Base-by-base conservation (phyloP, 202 grass and related monocot genomes). In the Carex arenaria region DNA sequence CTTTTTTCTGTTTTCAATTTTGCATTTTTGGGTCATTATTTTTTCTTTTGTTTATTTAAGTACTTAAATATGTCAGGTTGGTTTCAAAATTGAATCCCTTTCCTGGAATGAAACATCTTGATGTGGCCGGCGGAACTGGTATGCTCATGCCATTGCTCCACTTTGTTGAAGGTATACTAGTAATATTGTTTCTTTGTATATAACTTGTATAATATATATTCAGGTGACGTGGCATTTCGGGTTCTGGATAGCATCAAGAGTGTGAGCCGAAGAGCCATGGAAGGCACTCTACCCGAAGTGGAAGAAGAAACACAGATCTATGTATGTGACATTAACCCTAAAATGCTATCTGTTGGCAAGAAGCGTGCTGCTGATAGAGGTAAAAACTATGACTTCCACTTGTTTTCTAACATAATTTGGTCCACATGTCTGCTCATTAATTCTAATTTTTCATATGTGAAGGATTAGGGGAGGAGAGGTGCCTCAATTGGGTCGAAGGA, bases 61-160 rank as follows among this genome's bases (percentile, higher is more conserved):
- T 59, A 20, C 14, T 60, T 31, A 31, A 72, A 80, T 87, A 10
- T 61, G 76, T 47, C 61, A 94, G 89, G 78, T 86, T 98, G 34
- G 77, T 98, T 69, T 93, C 91, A 4, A 89, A 93, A 65, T 31
- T 98, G 64, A 88, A 87, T 84, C 93, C 95, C 60, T 98, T 98
- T 82, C 92, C 93, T 18, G 93, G 95, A 65, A 95, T 98, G 95
- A 98, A 98, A 78, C 95, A 98, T 85, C 88, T 98, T 10, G 95
- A 98, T 60, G 95, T 98, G 47, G 93, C 95, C 74, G 95, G 95
- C 79, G 95, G 95, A 49, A 98, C 95, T 85, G 92, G 95, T 91
- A 93, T 26, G 60, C 60, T 81, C 19, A 54, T 75, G 7, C 57
- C 34, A 63, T 43, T 43, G 28, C 32, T 59, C 49, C 47, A 70